Evolutionary conservation across 2,329 filamentous ascomycete genomes (phyloP), one percentile per base, ranked within the genome.

Genomic region (Claviceps monticola): DNA sequence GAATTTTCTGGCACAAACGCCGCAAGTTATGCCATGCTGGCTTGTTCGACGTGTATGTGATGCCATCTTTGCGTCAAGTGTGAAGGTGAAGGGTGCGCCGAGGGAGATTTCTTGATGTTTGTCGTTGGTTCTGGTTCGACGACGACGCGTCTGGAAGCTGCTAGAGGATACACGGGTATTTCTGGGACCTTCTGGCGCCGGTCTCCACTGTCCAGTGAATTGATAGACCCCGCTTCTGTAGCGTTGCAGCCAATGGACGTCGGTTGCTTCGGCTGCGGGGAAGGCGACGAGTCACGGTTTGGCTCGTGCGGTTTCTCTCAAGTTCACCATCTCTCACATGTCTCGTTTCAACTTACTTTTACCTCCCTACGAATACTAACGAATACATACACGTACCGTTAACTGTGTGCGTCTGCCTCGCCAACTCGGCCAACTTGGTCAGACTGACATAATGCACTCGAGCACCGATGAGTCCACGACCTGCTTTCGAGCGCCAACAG

Each of bases 81-180:
- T 2, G 9, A 34, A 14, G 48, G 13, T 23, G 39, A 44, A 5
- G 17, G 42, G 16, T 8, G 9, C 14, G 23, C 9, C 17, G 1
- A 36, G 23, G 38, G 37, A 51, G 38, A 29, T 44, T 51, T 48
- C 50, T 21, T 19, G 38, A 14, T 17, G 50, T 34, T 14, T 13
- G 17, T 51, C n/a, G 50, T 48, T 37, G 4, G n/a, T 51, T 48
- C 50, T 39, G 7, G 37, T 16, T 16, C 17, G 23, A 16, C 34
- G 45, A 16, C 9, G 50, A 26, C 38, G 46, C 38, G 16, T 44
- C 45, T 48, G 39, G 50, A 51, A 51, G 38, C 17, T 48, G 23
- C 50, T 34, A 48, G 50, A 51, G 37, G 23, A 11, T 1, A 16
- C 41, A 14, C 21, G 42, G 48, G 23, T 50, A 43, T 43, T 44